Evolutionary conservation across 306 rosid genomes (phyloP), one percentile per base, ranked within the genome.

Genomic region (Myrica gale): DNA sequence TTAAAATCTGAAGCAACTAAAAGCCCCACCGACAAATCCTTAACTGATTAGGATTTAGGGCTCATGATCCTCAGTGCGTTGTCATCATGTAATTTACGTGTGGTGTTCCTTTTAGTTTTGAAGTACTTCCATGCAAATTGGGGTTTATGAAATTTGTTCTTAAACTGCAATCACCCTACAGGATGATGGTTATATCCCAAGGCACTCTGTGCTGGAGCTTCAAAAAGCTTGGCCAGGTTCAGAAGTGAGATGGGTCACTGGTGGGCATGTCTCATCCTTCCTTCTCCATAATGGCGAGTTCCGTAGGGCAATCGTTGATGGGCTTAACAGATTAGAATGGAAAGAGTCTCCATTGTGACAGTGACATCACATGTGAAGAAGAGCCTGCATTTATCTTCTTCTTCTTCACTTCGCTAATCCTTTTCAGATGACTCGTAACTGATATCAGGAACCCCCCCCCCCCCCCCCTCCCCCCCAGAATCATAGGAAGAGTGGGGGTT

Each of bases 191-290:
- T 94, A 86, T 87, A 89, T 94, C 57, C 98, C 98, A 21, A 87
- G 81, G 76, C 97, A 90, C 83, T 91, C 97, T 0, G 93, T 91
- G 78, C 83, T 94, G 42, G 93, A 94, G 86, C 95, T 94, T 77
- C 87, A 91, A 78, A 90, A 89, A 74, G 98, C 97, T 62, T 92
- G 97, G 98, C 97, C 98, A 1, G 96, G 98, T 82, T 90, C 95
- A 47, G 97, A 95, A 82, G 97, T 95, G 78, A 86, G 98, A 87
- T 95, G 98, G 98, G 97, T 94, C 62, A 92, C 95, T 0, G 97
- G 98, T 10, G 98, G 97, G 41, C 97, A 94, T 52, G 96, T 92
- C 78, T 94, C 98, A 44, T 92, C 98, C 52, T 94, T 94, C 89
- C 82, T 94, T 86, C 96, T 92, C 44, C 98, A 88, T 87, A 92